Percentiles rank a stretch among this genome's conserved stretches.
These are phyloP conservation scores for Trifolium dubium DNA, from an alignment of 306 rosid genomes.

Conservation along the genomic window DNA sequence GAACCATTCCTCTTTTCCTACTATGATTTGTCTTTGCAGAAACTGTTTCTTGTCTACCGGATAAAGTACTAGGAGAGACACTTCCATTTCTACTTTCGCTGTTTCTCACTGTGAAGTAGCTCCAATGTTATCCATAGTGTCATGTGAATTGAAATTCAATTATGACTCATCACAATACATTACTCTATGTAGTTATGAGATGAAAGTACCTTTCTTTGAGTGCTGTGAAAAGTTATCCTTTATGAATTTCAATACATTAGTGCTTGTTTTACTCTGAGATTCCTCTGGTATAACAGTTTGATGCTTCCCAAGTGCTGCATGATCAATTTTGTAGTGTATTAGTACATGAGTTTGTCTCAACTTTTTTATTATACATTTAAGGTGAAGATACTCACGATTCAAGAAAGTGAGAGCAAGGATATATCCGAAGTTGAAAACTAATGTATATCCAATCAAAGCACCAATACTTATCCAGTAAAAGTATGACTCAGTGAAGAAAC, in stretches of 20 bases:
- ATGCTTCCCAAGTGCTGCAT: slow-evolving; percentile 54
- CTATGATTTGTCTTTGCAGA: slow-evolving; percentile 19
- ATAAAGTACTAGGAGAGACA: slow-evolving; percentile 8
- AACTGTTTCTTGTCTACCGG: slow-evolving; percentile 24
- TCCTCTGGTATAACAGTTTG: slow-evolving; percentile 47
- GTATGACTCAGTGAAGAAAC: slow-evolving; percentile 50
- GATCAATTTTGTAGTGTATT: slow-evolving; percentile 27
- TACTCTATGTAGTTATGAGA: slow-evolving; percentile 14
- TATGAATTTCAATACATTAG: slow-evolving; percentile 20
- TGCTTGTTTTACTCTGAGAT: slow-evolving; percentile 36
- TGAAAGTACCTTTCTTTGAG: slow-evolving; percentile 49
- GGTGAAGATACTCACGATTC: slow-evolving; percentile 56
- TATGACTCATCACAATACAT: background rate
- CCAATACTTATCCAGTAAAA: slow-evolving; percentile 53
- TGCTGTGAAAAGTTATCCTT: slow-evolving; percentile 36
- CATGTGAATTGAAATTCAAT: slow-evolving; percentile 27
- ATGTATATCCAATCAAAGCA: slow-evolving; percentile 47
- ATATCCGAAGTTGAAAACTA: slow-evolving; percentile 52
- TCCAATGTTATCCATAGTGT: slow-evolving; percentile 19
- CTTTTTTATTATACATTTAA: slow-evolving; percentile 18
- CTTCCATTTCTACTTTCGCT: slow-evolving; percentile 32
- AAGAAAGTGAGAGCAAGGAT: slow-evolving; percentile 57
- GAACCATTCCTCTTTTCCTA: slow-evolving; percentile 61
- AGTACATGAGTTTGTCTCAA: slow-evolving; percentile 3
- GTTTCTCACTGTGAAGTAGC: slow-evolving; percentile 39